Evolutionary conservation across 352 stramenopile genomes (phyloP).

Genomic region (Globisporangium solare): DNA sequence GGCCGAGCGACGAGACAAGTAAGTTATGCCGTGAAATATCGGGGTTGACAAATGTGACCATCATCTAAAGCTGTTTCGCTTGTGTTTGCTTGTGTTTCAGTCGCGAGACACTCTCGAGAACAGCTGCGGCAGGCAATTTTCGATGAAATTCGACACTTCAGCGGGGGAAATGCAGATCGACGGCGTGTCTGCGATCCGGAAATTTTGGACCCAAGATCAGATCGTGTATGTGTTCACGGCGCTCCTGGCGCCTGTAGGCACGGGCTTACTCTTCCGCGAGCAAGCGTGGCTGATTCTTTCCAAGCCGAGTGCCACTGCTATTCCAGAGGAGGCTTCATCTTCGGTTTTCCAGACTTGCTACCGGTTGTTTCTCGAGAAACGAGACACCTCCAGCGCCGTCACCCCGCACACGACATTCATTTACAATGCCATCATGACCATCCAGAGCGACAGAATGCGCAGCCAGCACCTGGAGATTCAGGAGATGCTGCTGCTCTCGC

Average conservation of each 20-base stretch:
- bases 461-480: background rate
- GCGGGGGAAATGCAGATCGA: background rate
- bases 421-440: background rate
- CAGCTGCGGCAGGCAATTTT: slow-evolving; percentile 1
- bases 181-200: background rate
- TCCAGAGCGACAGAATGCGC: background rate
- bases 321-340: background rate
- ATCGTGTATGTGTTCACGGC: slow-evolving; percentile 1
- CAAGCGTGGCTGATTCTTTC: slow-evolving; percentile 4
- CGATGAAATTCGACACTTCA: background rate
- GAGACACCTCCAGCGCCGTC: background rate
- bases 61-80: too few relatives aligned
- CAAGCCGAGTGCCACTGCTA: background rate
- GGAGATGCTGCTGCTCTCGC: background rate
- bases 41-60: too few relatives aligned
- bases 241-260: background rate
- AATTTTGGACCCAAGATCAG: background rate
- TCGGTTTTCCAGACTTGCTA: background rate
- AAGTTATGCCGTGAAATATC: background rate
- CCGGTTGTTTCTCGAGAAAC: background rate
- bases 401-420: background rate
- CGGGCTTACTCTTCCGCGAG: slow-evolving; percentile 2
- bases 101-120: background rate
- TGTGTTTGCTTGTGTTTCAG: background rate
- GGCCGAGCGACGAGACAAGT: background rate